Conservation (phyloP, 169 alveolate species). For the Plasmodium inui region DNA sequence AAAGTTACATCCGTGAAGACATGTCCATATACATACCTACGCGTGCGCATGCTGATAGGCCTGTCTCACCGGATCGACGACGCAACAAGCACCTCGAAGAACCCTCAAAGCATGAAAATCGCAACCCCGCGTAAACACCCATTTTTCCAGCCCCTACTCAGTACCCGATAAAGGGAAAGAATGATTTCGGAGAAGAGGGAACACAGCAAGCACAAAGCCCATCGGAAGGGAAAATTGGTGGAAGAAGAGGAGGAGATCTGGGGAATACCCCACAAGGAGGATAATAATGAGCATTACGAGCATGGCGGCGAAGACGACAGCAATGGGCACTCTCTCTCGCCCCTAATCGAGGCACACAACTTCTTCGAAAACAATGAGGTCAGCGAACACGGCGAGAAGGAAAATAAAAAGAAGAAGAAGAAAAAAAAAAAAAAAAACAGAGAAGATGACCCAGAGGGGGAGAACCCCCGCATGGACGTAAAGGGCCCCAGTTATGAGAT, state of each 20-base stretch:
- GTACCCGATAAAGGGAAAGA: neutral
- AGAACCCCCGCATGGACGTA: neutral
- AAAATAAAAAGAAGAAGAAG: slow-evolving; percentile 6
- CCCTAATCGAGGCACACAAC: slow-evolving; percentile 20
- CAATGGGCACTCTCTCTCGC: neutral
- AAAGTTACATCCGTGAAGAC: neutral
- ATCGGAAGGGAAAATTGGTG: neutral
- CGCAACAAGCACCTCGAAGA: neutral
- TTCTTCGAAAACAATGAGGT: neutral
- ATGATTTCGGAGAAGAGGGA: slow-evolving; percentile 21
- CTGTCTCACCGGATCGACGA: neutral
- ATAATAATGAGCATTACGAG: neutral
- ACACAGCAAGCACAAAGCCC: neutral
- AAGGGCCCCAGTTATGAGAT: neutral
- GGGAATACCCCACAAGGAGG: neutral
- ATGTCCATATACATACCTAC: neutral
- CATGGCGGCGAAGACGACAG: neutral
- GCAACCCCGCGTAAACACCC: neutral
- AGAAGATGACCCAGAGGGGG: neutral
- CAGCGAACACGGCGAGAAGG: neutral
- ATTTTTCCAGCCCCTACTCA: neutral
- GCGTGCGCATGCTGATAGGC: neutral
- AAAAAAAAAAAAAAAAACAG: slow-evolving; percentile 10
- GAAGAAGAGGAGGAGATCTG: neutral
- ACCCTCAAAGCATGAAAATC: neutral